Evolutionary conservation across 306 rosid genomes (phyloP).

Genomic region (Fagus sylvatica): DNA sequence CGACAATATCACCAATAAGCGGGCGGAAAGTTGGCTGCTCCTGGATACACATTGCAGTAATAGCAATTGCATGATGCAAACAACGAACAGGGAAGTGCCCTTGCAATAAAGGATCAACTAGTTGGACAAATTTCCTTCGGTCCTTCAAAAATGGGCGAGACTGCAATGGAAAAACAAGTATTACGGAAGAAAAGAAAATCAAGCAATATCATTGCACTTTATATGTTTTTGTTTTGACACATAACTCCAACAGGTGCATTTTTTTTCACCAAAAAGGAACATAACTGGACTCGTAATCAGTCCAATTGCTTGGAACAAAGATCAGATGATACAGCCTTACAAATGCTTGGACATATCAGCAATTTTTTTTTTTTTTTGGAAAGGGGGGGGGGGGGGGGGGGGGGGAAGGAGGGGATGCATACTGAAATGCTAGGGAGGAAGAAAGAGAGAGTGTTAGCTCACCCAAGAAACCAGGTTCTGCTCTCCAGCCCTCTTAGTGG

Average conservation of each 20-base stretch:
- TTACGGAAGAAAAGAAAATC: neutral
- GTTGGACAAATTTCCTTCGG: constrained; percentile 43
- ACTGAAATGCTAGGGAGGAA: neutral
- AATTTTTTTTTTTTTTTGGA: neutral
- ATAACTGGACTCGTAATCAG: neutral
- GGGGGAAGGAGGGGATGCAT: neutral
- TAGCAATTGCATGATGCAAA: constrained; percentile 93
- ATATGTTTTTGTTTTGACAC: neutral
- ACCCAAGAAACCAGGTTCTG: constrained; percentile 93
- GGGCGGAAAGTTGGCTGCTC: constrained; percentile 92
- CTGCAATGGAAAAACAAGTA: constrained; percentile 27
- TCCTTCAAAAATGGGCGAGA: constrained; percentile 61
- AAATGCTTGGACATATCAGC: neutral
- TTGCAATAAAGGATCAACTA: constrained; percentile 77
- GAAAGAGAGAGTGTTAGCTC: constrained; percentile 22
- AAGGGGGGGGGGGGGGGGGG: no score
- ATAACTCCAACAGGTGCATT: neutral
- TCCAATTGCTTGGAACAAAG: neutral
- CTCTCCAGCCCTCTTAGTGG: constrained; percentile 64
- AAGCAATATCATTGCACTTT: neutral
- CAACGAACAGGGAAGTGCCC: constrained; percentile 76
- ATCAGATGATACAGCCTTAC: neutral
- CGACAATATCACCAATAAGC: constrained; percentile 77
- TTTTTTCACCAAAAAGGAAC: neutral
- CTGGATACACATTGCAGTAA: constrained; percentile 95